phyloP scores from a whole-genome alignment of 2,329 filamentous ascomycete genomes.

The Amphichorda felina region DNA sequence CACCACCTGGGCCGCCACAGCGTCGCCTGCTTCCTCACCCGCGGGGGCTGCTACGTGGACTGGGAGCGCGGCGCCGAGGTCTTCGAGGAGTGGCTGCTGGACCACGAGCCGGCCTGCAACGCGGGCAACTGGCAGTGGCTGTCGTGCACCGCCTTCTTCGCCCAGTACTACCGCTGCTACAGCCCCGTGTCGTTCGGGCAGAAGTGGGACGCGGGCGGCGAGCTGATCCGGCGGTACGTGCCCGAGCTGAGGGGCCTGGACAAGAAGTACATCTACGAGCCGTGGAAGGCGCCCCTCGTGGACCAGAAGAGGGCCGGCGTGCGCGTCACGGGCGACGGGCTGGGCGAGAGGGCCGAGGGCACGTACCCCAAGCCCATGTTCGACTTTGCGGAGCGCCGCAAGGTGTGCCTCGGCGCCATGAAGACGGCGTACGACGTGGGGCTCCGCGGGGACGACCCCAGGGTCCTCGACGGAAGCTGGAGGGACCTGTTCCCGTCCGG shows the following conservation, averaged over 20 bases:
- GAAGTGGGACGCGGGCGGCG: constrained; percentile 63
- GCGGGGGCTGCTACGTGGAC: constrained; percentile 65
- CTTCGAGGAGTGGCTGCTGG: constrained; percentile 64
- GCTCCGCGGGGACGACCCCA: constrained; percentile 50
- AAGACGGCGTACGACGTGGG: constrained; percentile 58
- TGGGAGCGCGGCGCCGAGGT: constrained; percentile 73
- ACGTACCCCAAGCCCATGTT: constrained; percentile 69
- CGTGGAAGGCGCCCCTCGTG: constrained; percentile 57
- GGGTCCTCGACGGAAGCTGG: constrained; percentile 50
- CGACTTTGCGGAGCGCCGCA: constrained; percentile 53
- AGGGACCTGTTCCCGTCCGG: constrained; percentile 28
- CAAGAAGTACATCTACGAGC: constrained; percentile 67
- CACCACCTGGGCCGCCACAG: constrained; percentile 67
- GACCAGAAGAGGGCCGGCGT: constrained; percentile 62
- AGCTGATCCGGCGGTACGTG: constrained; percentile 51
- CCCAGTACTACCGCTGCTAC: constrained; percentile 61
- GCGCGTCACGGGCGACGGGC: constrained; percentile 42
- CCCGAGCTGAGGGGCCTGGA: constrained; percentile 53
- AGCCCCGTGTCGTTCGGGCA: constrained; percentile 59
- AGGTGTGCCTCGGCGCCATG: constrained; percentile 53
- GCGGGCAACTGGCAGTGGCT: constrained; percentile 73
- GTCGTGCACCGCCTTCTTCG: constrained; percentile 62
- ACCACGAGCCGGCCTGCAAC: constrained; percentile 65
- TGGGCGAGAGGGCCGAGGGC: constrained; percentile 26
- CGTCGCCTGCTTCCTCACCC: constrained; percentile 72